Base-by-base conservation (phyloP, 2,329 filamentous ascomycete genomes). In the Hirsutella rhossiliensis region DNA sequence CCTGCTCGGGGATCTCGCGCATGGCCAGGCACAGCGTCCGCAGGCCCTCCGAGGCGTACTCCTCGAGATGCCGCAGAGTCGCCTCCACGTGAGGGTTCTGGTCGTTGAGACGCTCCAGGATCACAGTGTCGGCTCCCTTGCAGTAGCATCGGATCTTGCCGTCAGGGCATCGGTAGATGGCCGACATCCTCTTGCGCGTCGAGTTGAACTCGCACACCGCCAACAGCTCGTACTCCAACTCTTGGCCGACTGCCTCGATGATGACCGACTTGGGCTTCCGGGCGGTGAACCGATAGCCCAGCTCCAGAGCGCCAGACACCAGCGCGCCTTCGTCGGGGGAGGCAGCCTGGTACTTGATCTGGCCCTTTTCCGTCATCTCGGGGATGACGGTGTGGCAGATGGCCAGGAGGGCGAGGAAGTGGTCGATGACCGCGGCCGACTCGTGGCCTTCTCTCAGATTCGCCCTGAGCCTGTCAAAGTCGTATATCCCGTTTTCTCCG, bases 191-290 rank as follows among this genome's bases (percentile, higher is more conserved):
- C 69, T 98, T 98, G 55, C 92, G 76, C 18, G 63, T 68, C 1
- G 92, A 97, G 66, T 98, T 98, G 72, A 98, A 98, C 63, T 98
- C 92, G 62, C 90, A 96, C n/a, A 98, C 89, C 3, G 90, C 90
- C 46, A 98, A 68, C 34, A 98, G 73, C 61, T 96, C 87, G 60
- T 92, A 98, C 60, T 96, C 84, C 38, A 76, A 72, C 51, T 87
- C 75, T 53, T 76, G 67, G 1, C 84, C 88, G 34, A 76, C 75
- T 2, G 84, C 82, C 45, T 84, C 76, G 53, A 97, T 89, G 36
- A 89, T 84, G 28, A 98, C 92, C 5, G 87, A 78, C 46, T 81
- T 80, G 28, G 92, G 94, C 66, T 92, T 95, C 55, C 94, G 80
- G 42, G 92, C 89, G 42, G 83, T 80, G 60, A 98, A 98, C 45